These are phyloP conservation scores for Penicillium manginii DNA, from an alignment of 495 filamentous ascomycete species.

Conservation along the genomic window DNA sequence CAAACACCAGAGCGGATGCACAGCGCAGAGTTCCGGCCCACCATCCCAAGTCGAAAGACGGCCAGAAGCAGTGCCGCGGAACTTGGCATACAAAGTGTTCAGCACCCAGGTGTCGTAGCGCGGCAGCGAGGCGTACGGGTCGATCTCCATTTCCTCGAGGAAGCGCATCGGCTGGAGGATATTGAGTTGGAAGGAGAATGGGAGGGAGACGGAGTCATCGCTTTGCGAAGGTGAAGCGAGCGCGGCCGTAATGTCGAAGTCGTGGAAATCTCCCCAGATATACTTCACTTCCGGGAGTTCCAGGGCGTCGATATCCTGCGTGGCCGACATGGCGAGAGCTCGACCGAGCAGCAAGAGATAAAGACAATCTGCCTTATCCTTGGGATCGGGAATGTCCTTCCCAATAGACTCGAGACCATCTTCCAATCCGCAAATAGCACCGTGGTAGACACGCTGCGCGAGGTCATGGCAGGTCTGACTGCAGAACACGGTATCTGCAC, in stretches of 20 bases:
- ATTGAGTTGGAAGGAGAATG: conserved; percentile 86
- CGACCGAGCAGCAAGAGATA: conserved; percentile 81
- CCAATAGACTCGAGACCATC: conserved; percentile 78
- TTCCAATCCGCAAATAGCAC: conserved; percentile 76
- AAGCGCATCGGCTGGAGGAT: conserved; percentile 82
- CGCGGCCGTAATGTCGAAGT: conserved; percentile 25
- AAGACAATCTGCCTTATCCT: conserved; percentile 72
- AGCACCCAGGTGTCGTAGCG: conserved; percentile 88
- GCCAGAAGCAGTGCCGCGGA: conserved; percentile 88
- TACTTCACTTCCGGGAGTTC: conserved; percentile 85
- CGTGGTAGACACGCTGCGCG: conserved; percentile 80
- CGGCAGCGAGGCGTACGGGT: conserved; percentile 70
- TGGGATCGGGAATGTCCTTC: conserved; percentile 70
- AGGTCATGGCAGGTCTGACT: conserved; percentile 68
- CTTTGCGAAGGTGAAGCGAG: background rate
- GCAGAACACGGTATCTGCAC: conserved; percentile 87
- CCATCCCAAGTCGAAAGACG: conserved; percentile 72
- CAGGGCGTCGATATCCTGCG: conserved; percentile 81
- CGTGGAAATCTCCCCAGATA: conserved; percentile 86
- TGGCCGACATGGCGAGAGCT: conserved; percentile 80
- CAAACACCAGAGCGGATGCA: conserved; percentile 74
- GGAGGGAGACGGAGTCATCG: conserved; percentile 53
- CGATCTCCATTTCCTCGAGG: conserved; percentile 86
- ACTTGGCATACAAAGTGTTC: conserved; percentile 92
- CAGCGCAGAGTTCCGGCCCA: conserved; percentile 77